A percentile compares a stretch with the other conserved stretches of the same genome.
These are phyloP conservation scores for Karstenula rhodostoma DNA, from an alignment of 2,329 filamentous ascomycete genomes.

Conservation along the genomic window DNA sequence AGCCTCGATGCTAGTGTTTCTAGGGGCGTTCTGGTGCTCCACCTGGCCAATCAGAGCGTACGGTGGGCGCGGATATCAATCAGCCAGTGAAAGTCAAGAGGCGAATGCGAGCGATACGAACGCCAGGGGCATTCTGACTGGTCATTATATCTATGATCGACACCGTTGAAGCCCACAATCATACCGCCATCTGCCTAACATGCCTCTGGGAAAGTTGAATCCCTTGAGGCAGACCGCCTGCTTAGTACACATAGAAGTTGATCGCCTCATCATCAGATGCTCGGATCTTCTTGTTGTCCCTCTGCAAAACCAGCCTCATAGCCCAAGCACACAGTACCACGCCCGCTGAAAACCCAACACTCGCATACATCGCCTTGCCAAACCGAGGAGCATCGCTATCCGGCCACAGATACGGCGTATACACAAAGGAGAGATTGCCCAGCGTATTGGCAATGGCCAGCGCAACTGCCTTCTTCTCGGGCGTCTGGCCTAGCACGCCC, in stretches of 20 bases:
- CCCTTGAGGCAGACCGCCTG: background rate
- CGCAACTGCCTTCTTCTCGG: conserved; percentile 52
- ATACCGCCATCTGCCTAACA: background rate
- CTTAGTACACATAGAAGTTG: conserved; percentile 33
- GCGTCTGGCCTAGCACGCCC: conserved; percentile 48
- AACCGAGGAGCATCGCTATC: conserved; percentile 29
- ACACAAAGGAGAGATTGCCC: conserved; percentile 51
- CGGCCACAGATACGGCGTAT: conserved; percentile 38
- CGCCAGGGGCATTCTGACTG: background rate
- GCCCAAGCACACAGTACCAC: conserved; percentile 27
- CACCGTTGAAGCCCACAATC: background rate
- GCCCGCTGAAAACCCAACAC: conserved; percentile 28
- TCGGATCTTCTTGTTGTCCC: conserved; percentile 32
- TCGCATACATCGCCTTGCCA: conserved; percentile 28
- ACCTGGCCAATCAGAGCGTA: background rate
- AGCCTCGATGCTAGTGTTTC: background rate
- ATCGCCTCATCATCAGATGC: conserved; percentile 24
- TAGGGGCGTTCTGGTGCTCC: background rate
- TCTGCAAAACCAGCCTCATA: conserved; percentile 26
- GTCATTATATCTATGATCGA: background rate
- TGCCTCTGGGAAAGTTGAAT: background rate
- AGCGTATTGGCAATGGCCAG: conserved; percentile 52
- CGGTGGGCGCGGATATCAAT: background rate
- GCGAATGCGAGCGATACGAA: background rate
- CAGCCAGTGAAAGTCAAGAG: background rate